phyloP scores from a whole-genome alignment of 169 alveolate genomes.

The Cryptosporidium tyzzeri region DNA sequence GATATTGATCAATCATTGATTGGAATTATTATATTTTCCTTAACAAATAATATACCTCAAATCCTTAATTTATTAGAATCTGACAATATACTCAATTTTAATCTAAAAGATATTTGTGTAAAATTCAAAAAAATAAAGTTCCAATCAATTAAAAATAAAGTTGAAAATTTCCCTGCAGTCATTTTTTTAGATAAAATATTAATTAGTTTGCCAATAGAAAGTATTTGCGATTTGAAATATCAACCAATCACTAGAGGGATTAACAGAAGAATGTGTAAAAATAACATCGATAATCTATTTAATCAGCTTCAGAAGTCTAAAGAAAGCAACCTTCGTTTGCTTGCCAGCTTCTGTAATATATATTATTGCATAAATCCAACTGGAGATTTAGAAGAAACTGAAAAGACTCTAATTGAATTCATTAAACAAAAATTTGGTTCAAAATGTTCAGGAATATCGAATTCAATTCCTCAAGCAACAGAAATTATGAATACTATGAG shows the following conservation, averaged over 20 bases:
- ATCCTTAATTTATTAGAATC: conserved; percentile 2
- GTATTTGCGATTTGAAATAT: background rate
- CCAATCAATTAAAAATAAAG: background rate
- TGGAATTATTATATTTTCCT: conserved; percentile 5
- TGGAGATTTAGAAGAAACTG: conserved; percentile 60
- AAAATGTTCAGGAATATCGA: conserved; percentile 55
- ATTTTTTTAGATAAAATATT: conserved; percentile 33
- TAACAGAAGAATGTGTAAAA: background rate
- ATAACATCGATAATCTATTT: background rate
- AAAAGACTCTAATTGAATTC: conserved; percentile 20
- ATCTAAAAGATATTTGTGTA: background rate
- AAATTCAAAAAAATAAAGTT: conserved; percentile 7
- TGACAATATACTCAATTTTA: background rate
- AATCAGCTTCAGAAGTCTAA: background rate
- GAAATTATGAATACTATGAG: conserved; percentile 18
- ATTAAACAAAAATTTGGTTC: background rate
- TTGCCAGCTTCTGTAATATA: conserved; percentile 21
- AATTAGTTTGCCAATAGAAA: conserved; percentile 47
- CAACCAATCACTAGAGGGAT: conserved; percentile 70
- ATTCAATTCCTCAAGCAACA: conserved; percentile 28
- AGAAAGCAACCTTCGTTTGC: background rate
- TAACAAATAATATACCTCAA: conserved; percentile 16
- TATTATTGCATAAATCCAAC: conserved; percentile 65
- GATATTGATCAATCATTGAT: background rate
- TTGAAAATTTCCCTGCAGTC: conserved; percentile 16